Evolutionary conservation across 2,329 filamentous ascomycete genomes (phyloP).

Genomic region (Lecanicillium sp.): DNA sequence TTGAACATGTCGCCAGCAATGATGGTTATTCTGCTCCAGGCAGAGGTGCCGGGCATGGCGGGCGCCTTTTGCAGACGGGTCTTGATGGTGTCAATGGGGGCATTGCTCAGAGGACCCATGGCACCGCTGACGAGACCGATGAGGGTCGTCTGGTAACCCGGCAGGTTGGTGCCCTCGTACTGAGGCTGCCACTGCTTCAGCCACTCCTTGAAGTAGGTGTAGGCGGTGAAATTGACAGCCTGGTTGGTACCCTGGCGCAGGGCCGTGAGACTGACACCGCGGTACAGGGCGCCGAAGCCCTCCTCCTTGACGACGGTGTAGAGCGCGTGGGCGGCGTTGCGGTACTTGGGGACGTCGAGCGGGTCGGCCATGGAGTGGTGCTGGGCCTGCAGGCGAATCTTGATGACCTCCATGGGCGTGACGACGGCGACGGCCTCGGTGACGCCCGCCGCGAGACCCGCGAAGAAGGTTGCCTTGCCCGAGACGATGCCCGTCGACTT

Average conservation of each 20-base stretch:
- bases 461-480: constrained; percentile 61
- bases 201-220: constrained; percentile 81
- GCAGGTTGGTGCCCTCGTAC: constrained; percentile 57
- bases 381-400: constrained; percentile 96
- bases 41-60: constrained; percentile 71
- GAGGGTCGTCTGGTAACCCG: constrained; percentile 81
- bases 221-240: constrained; percentile 97
- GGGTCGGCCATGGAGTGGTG: constrained; percentile 97
- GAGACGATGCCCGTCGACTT: constrained; percentile 58
- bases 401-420: constrained; percentile 98
- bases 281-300: constrained; percentile 78
- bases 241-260: constrained; percentile 94
- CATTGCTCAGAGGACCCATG: constrained; percentile 93
- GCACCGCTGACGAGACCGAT: constrained; percentile 89
- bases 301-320: constrained; percentile 93
- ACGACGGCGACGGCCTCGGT: constrained; percentile 96
- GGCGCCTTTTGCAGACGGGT: constrained; percentile 88
- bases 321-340: constrained; percentile 74
- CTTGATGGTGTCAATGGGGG: constrained; percentile 98
- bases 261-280: constrained; percentile 88
- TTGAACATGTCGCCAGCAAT: constrained; percentile 84
- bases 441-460: constrained; percentile 85
- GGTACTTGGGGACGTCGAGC: constrained; percentile 92
- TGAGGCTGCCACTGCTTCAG: constrained; percentile 68
- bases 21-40: constrained; percentile 65